A percentile compares a stretch with the other conserved stretches of the same genome.
These are phyloP conservation scores for Alternaria infectoria DNA, from an alignment of 2,329 filamentous ascomycete genomes.

Conservation along the genomic window DNA sequence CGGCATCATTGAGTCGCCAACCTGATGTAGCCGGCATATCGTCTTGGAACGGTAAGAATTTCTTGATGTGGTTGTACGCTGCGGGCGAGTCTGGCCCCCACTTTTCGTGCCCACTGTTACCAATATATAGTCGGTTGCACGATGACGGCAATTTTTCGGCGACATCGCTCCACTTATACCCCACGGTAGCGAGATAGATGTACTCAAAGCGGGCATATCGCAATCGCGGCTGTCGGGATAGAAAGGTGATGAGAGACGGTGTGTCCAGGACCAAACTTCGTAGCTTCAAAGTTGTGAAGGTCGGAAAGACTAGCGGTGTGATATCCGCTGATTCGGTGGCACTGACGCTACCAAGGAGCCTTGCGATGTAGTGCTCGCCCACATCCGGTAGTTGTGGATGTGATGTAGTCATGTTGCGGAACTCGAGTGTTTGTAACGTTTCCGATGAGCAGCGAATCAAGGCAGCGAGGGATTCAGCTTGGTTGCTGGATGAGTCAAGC, in stretches of 20 bases:
- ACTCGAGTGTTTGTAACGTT: background rate
- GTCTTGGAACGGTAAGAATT: background rate
- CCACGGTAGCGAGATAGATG: background rate
- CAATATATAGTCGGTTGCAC: background rate
- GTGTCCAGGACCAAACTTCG: background rate
- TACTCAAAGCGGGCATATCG: background rate
- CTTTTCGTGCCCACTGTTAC: background rate
- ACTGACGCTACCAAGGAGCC: background rate
- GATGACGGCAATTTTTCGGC: background rate
- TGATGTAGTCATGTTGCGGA: background rate
- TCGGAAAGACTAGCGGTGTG: background rate
- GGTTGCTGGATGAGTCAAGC: background rate
- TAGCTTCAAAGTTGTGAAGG: background rate
- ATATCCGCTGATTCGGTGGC: background rate
- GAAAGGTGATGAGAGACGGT: background rate
- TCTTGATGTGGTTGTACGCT: background rate
- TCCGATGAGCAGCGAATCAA: background rate
- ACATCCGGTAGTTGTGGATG: background rate
- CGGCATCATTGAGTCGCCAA: background rate
- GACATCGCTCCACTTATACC: background rate
- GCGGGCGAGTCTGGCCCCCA: background rate
- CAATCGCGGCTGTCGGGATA: background rate
- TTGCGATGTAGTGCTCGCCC: background rate
- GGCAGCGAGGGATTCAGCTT: background rate
- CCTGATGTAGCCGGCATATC: background rate